Evolutionary conservation across 139 green algal genomes (phyloP).

Genomic region (Pleodorina starrii): DNA sequence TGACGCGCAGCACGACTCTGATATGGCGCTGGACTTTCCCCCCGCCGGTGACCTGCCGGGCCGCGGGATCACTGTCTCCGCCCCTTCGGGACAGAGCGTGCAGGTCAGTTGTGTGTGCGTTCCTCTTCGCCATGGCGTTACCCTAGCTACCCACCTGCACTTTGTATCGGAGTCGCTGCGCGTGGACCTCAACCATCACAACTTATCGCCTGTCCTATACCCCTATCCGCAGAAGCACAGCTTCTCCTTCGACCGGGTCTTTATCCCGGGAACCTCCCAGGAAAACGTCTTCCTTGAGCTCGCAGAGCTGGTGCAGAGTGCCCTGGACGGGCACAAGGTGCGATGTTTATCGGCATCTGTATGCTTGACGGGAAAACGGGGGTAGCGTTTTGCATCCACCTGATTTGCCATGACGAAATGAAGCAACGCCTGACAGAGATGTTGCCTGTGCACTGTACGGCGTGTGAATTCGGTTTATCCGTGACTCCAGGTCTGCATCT

Average conservation of each 20-base stretch:
- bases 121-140: no score
- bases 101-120: slow-evolving; percentile 16
- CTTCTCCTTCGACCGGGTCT: slow-evolving; percentile 87
- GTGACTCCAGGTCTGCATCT: slow-evolving; percentile 90
- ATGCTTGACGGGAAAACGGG: no score
- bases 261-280: slow-evolving; percentile 78
- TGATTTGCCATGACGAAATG: no score
- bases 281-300: slow-evolving; percentile 93
- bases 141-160: no score
- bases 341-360: no score
- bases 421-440: no score
- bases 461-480: no score
- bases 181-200: no score
- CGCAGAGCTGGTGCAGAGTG: slow-evolving; percentile 87
- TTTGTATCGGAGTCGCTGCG: no score
- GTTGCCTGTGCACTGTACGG: no score
- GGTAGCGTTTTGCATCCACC: no score
- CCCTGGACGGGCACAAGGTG: slow-evolving; percentile 94
- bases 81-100: slow-evolving; percentile 51
- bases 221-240: slow-evolving; percentile 51
- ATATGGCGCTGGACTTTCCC: slow-evolving; percentile 52
- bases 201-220: background rate
- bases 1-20: slow-evolving; percentile 39
- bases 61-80: slow-evolving; percentile 60
- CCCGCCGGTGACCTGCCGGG: slow-evolving; percentile 65